Evolutionary conservation across 208 protist species (phyloP), one percentile per base, ranked within the genome.

Genomic region (Acanthamoeba lenticulata): DNA sequence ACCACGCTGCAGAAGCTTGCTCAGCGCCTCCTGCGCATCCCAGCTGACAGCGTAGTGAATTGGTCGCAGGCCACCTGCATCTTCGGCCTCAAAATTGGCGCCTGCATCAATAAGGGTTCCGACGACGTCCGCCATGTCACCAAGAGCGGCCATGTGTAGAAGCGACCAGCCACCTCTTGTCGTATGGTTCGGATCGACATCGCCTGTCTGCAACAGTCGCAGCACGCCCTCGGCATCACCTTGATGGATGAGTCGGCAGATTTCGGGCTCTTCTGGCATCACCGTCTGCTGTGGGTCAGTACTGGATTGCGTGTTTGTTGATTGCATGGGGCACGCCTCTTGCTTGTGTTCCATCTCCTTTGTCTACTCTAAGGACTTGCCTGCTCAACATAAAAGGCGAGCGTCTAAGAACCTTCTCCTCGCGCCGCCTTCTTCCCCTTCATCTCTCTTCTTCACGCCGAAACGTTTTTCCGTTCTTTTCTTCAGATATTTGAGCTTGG

Each of bases 11-110:
- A 90, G 27, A 4, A 90, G 83, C 27, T 36, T 47, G 19, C 32
- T 36, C 17, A 67, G 11, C 2, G 83, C 45, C 42, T 90, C 17
- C 47, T 45, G 55, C 1, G 83, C 45, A 29, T 90, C 55, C 83
- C 83, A 90, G 47, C 83, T 90, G 7, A 65, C 83, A 36, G 83
- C 83, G 49, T 90, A 90, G 55, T 90, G 83, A 19, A 90, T 9
- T 29, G 83, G 83, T 3, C 55, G 83, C 83, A 67, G 45, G 27
- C 83, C 83, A 15, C 27, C 29, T 36, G 6, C 19, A 29, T 90
- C 83, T 11, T 90, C 83, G 29, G 52, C 45, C 17, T 90, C 32
- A 13, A 90, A 2, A 9, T 90, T 47, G 40, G 83, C 83, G 0
- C 83, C 83, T 6, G 45, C 52, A 13, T 90, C 52, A 19, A 90